Evolutionary conservation across 345 rosid species (phyloP), one percentile per base, ranked within the genome.

Genomic region (Ailanthus altissimus): DNA sequence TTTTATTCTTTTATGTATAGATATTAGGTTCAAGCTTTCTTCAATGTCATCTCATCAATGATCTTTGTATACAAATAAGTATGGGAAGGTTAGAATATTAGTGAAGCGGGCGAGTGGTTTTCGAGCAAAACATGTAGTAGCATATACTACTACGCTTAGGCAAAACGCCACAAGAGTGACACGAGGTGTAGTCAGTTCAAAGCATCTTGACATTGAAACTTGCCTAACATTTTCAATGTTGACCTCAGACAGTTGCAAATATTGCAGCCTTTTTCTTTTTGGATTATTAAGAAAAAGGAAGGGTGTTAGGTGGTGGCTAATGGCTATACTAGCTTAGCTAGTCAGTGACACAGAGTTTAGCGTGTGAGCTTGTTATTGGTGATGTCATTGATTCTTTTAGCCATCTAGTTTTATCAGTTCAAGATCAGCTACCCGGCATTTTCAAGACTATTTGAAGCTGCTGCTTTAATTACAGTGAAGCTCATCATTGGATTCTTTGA

Each of bases 401-500:
- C n/a, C 8, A 8, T 51, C 61, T 51, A 51, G 60, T 51, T 51
- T 51, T 28, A 18, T 45, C 60, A 10, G 53, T 47, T 66, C n/a
- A 61, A 1, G 38, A 32, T 32, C 38, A 32, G 38, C n/a, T n/a
- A n/a, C n/a, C n/a, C n/a, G n/a, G n/a, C 38, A 32, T 32, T 32
- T 32, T 32, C 38, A 1, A 32, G 38, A 32, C 38, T 32, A 32
- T 32, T 1, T 32, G 38, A 32, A 32, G 38, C 38, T 32, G 56
- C 28, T 67, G 53, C 28, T 67, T 67, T 43, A 11, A 45, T 3
- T 32, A 32, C 11, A 11, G 23, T 23, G 75, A 45, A 32, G 38
- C 42, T 50, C 45, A 25, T 28, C 25, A 51, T 79, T 60, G 75
- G 75, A 74, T 74, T 74, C 64, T 26, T 38, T 2, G 1, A 57